Evolutionary conservation across 176 grass and related monocot genomes (phyloP).

Genomic region (Typha latifolia): DNA sequence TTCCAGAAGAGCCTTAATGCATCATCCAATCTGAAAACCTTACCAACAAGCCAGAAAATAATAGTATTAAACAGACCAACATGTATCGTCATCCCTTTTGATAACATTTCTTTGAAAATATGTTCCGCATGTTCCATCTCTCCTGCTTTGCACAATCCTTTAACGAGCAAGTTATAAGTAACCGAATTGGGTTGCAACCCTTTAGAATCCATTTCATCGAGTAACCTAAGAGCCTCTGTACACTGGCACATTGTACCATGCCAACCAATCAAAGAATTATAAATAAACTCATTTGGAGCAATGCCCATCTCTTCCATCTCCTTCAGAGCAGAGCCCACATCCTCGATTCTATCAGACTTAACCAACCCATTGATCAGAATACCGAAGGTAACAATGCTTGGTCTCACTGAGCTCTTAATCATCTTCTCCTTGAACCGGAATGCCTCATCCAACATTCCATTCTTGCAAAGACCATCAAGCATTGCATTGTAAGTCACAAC

Average conservation of each 20-base stretch:
- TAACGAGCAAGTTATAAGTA: constrained; percentile 59
- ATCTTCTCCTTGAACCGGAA: constrained; percentile 59
- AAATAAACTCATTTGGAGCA: constrained; percentile 63
- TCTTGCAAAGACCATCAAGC: constrained; percentile 65
- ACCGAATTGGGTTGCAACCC: constrained; percentile 45
- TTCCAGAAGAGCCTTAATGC: constrained; percentile 34
- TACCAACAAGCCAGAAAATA: constrained; percentile 51
- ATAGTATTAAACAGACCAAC: constrained; percentile 52
- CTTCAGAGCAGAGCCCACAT: constrained; percentile 28
- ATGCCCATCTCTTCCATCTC: constrained; percentile 63
- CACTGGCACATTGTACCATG: constrained; percentile 46
- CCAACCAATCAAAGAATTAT: constrained; percentile 68
- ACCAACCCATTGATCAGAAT: constrained; percentile 81
- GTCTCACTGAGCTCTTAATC: constrained; percentile 33
- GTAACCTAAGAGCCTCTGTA: constrained; percentile 38
- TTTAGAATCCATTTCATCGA: constrained; percentile 56
- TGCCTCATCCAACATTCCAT: constrained; percentile 53
- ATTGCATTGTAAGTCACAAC: constrained; percentile 63
- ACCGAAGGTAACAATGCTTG: constrained; percentile 55
- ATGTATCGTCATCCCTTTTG: constrained; percentile 50
- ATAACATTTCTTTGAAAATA: constrained; percentile 71
- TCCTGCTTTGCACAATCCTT: constrained; percentile 61
- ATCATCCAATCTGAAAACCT: constrained; percentile 38
- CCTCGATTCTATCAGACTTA: constrained; percentile 36
- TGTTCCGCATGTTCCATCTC: constrained; percentile 52